phyloP scores from a whole-genome alignment of 2,329 filamentous ascomycete species.

The Xylaria arbuscula region DNA sequence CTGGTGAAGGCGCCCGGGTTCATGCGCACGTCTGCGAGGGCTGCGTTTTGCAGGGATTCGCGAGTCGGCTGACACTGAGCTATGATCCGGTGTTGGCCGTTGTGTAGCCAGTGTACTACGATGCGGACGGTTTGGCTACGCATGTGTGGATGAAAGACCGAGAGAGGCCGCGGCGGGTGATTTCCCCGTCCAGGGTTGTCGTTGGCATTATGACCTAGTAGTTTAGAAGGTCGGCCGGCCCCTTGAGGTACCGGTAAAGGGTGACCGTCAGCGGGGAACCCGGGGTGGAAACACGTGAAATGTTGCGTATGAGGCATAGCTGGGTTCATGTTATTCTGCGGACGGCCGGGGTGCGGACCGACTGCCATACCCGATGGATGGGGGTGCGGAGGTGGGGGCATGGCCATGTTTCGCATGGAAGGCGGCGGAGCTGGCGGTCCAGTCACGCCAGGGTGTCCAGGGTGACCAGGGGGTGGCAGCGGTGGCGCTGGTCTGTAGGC shows the following conservation, averaged over 20 bases:
- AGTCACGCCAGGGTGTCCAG: conserved; percentile 18
- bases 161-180: conserved; percentile 20
- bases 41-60: conserved; percentile 44
- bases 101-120: conserved; percentile 45
- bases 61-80: conserved; percentile 42
- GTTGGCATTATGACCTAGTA: conserved; percentile 1
- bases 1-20: conserved; percentile 20
- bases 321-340: conserved; percentile 21
- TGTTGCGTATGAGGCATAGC: conserved; percentile 11
- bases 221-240: conserved; percentile 6
- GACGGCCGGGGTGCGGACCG: conserved; percentile 17
- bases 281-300: conserved; percentile 13
- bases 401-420: conserved; percentile 20
- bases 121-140: conserved; percentile 45
- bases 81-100: conserved; percentile 46
- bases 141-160: conserved; percentile 17
- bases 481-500: conserved; percentile 19
- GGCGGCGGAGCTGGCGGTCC: conserved; percentile 28
- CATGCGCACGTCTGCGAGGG: conserved; percentile 41
- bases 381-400: conserved; percentile 13
- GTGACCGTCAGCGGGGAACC: background rate
- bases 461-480: conserved; percentile 23
- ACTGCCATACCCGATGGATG: conserved; percentile 1
- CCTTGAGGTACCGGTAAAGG: conserved; percentile 11
- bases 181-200: conserved; percentile 8